These are phyloP conservation scores for Fagus crenata DNA, from an alignment of 306 rosid species.

Conservation along the genomic window DNA sequence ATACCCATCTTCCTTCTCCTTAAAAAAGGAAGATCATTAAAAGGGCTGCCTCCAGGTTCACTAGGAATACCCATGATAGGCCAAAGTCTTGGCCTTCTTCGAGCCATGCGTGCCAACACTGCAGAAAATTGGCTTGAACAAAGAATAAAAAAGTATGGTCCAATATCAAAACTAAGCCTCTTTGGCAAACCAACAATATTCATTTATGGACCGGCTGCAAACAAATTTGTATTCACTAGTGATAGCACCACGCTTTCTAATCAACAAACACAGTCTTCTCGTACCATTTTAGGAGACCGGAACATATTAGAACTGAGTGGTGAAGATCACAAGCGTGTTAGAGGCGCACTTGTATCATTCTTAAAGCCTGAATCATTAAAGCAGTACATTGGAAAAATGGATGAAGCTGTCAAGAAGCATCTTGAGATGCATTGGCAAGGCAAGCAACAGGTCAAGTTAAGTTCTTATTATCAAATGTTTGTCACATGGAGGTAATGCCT, in stretches of 20 bases:
- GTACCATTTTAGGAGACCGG: slow-evolving; percentile 53
- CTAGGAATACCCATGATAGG: slow-evolving; percentile 54
- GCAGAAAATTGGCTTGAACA: slow-evolving; percentile 49
- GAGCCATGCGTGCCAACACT: slow-evolving; percentile 51
- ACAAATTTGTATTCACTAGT: slow-evolving; percentile 52
- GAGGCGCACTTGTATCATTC: slow-evolving; percentile 62
- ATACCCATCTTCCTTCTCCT: slow-evolving; percentile 36
- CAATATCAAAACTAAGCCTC: slow-evolving; percentile 67
- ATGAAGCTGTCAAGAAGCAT: slow-evolving; percentile 55
- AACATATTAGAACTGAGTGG: slow-evolving; percentile 49
- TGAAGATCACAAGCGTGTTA: slow-evolving; percentile 64
- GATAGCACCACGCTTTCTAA: slow-evolving; percentile 23
- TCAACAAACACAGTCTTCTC: slow-evolving; percentile 52
- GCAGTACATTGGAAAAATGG: slow-evolving; percentile 58
- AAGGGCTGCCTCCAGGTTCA: slow-evolving; percentile 51
- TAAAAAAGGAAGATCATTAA: slow-evolving; percentile 22
- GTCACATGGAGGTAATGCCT: too few relatives aligned
- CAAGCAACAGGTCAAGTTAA: slow-evolving; percentile 50
- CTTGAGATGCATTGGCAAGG: slow-evolving; percentile 72
- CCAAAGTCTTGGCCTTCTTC: slow-evolving; percentile 45
- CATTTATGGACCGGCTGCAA: slow-evolving; percentile 65
- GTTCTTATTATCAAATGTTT: background rate
- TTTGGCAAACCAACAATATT: slow-evolving; percentile 75
- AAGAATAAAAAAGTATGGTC: slow-evolving; percentile 64
- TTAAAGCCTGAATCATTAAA: slow-evolving; percentile 78